Evolutionary conservation across 345 rosid genomes (phyloP).

Genomic region (Hibiscus mutabilis): DNA sequence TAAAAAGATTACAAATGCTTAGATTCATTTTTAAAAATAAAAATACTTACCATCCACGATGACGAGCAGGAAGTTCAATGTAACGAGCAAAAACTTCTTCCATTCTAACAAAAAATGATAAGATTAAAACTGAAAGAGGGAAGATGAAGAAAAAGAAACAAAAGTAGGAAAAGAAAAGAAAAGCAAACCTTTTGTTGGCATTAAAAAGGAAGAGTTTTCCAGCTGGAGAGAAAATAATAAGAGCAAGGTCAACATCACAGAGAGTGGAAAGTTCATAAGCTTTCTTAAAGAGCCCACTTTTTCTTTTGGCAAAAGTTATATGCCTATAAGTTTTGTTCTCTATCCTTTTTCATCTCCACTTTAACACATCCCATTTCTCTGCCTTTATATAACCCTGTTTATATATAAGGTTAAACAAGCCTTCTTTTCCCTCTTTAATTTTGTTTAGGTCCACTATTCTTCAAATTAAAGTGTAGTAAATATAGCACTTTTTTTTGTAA

Average conservation of each 20-base stretch:
- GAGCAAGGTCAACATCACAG: constrained; percentile 24
- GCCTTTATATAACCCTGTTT: not conserved
- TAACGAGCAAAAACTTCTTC: not conserved
- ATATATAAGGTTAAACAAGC: not conserved
- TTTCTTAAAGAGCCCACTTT: constrained; percentile 29
- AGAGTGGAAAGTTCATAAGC: constrained; percentile 28
- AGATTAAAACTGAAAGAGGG: not conserved
- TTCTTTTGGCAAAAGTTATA: constrained; percentile 25
- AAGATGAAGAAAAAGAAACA: not conserved
- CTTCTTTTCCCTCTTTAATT: not conserved
- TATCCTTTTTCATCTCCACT: constrained; percentile 10
- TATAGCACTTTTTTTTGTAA: not conserved
- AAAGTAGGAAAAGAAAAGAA: not conserved
- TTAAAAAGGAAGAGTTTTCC: constrained; percentile 26
- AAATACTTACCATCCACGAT: not conserved
- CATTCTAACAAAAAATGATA: not conserved
- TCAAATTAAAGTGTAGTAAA: not conserved
- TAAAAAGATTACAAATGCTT: not conserved
- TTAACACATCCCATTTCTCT: constrained; percentile 11
- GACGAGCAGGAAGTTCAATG: constrained; percentile 3
- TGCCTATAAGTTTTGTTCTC: constrained; percentile 18
- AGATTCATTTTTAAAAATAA: no score
- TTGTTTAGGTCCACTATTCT: not conserved
- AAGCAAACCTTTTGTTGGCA: constrained; percentile 20
- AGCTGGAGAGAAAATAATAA: constrained; percentile 23